Conservation (phyloP, 2,329 filamentous ascomycete species). For the Didymella lethalis region DNA sequence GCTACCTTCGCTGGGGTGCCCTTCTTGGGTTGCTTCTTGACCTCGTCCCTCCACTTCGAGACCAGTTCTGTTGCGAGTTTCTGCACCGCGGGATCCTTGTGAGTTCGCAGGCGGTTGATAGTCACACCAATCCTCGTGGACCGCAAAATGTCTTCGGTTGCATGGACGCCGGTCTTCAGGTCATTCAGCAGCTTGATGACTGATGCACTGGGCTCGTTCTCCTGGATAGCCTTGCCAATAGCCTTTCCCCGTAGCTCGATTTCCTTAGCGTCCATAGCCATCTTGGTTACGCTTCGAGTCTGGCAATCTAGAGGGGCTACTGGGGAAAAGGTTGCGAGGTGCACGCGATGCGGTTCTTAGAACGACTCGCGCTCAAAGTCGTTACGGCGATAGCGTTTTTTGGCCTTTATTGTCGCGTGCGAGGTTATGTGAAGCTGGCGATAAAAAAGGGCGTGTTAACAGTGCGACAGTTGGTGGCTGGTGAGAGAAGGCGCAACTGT, state of each 20-base stretch:
- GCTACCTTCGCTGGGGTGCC: slow-evolving; percentile 34
- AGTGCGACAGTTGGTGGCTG: slow-evolving; percentile 10
- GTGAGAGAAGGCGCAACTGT: neutral
- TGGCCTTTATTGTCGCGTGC: neutral
- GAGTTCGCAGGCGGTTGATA: slow-evolving; percentile 83
- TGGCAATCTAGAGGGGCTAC: neutral
- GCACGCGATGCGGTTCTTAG: slow-evolving; percentile 12
- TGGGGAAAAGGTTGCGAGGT: slow-evolving; percentile 2
- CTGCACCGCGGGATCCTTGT: slow-evolving; percentile 77
- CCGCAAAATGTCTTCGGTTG: slow-evolving; percentile 88
- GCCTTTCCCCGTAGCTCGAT: slow-evolving; percentile 79
- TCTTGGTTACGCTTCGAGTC: slow-evolving; percentile 10
- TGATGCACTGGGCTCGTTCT: slow-evolving; percentile 75
- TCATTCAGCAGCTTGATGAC: slow-evolving; percentile 78
- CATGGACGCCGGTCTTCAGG: slow-evolving; percentile 79
- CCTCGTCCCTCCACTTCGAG: slow-evolving; percentile 82
- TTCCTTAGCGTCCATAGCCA: slow-evolving; percentile 79
- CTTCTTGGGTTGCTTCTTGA: slow-evolving; percentile 62
- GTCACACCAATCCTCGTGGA: slow-evolving; percentile 91
- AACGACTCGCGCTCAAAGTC: slow-evolving; percentile 14
- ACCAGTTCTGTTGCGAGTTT: slow-evolving; percentile 83
- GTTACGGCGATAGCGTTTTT: slow-evolving; percentile 9
- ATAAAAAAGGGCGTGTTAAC: slow-evolving; percentile 11
- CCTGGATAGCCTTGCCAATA: slow-evolving; percentile 78
- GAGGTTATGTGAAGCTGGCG: neutral